A percentile compares a stretch with the other conserved stretches of the same genome.
phyloP scores from a whole-genome alignment of 352 stramenopile species.

The Aphanomyces cochlioides region DNA sequence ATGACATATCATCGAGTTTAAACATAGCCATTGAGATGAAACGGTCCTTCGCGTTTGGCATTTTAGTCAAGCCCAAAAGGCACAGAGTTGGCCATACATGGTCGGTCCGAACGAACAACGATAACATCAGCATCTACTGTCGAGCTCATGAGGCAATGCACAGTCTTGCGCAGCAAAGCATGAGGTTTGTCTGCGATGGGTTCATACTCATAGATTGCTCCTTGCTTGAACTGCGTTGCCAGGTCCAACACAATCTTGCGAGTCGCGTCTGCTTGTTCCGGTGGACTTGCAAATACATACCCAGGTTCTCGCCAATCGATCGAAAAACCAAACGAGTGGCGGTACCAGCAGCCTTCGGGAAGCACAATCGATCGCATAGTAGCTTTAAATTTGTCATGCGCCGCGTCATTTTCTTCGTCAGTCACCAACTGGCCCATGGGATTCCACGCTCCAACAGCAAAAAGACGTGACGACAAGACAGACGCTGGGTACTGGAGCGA shows the following conservation, averaged over 20 bases:
- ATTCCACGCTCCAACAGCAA: constrained; percentile 18
- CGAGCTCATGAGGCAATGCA: constrained; percentile 7
- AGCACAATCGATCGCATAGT: neutral
- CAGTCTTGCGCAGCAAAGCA: constrained; percentile 14
- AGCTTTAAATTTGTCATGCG: constrained; percentile 6
- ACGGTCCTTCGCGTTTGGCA: neutral
- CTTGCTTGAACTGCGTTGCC: constrained; percentile 11
- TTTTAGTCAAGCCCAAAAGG: constrained; percentile 12
- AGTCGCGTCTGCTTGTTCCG: neutral
- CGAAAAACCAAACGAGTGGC: constrained; percentile 19
- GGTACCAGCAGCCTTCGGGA: neutral
- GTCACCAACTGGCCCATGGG: constrained; percentile 13
- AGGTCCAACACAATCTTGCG: neutral
- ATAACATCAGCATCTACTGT: constrained; percentile 14
- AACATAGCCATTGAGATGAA: neutral
- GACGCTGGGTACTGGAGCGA: neutral
- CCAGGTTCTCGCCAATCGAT: constrained; percentile 19
- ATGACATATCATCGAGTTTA: no score
- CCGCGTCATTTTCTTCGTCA: constrained; percentile 8
- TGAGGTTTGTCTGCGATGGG: neutral
- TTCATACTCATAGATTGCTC: constrained; percentile 23
- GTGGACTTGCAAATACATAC: constrained; percentile 12
- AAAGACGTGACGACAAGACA: constrained; percentile 15
- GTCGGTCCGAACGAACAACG: constrained; percentile 1
- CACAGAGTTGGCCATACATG: neutral